A percentile compares a stretch with the other conserved stretches of the same genome.
Conservation (phyloP, 116 monocot genomes). For the Phalaenopsis hybrid region DNA sequence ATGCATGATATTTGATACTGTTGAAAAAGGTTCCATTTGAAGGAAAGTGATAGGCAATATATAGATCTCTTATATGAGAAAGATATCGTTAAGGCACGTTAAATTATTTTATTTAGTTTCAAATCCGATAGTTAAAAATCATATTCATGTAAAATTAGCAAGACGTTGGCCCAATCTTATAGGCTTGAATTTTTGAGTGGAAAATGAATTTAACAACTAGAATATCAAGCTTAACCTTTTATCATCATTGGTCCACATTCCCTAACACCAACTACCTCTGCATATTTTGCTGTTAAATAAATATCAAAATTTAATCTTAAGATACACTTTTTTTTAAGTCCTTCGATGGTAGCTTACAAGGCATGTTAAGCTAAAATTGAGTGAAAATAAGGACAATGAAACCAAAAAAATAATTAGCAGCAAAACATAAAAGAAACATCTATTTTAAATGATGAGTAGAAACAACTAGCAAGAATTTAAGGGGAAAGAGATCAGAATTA, state of each 20-base stretch:
- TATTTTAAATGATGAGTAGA: neutral
- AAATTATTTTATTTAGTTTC: neutral
- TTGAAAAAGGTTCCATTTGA: neutral
- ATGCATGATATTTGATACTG: neutral
- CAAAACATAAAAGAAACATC: neutral
- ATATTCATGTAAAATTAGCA: neutral
- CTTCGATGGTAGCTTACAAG: neutral
- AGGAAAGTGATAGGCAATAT: neutral
- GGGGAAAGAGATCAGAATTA: neutral
- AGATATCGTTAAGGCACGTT: neutral
- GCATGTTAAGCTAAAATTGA: neutral
- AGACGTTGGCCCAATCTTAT: neutral
- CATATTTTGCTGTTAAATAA: neutral
- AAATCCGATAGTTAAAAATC: neutral
- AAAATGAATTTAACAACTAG: neutral
- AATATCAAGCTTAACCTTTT: neutral
- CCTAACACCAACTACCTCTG: neutral
- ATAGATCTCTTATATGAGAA: neutral
- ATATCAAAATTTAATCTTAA: neutral
- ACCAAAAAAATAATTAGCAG: neutral
- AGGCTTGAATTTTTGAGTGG: neutral
- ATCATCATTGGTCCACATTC: neutral
- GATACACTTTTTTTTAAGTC: neutral
- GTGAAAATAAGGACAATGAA: neutral
- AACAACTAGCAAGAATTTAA: neutral